Evolutionary conservation across 176 grass and related monocot genomes (phyloP), one percentile per base, ranked within the genome.

Genomic region (Saccharum officinarum): DNA sequence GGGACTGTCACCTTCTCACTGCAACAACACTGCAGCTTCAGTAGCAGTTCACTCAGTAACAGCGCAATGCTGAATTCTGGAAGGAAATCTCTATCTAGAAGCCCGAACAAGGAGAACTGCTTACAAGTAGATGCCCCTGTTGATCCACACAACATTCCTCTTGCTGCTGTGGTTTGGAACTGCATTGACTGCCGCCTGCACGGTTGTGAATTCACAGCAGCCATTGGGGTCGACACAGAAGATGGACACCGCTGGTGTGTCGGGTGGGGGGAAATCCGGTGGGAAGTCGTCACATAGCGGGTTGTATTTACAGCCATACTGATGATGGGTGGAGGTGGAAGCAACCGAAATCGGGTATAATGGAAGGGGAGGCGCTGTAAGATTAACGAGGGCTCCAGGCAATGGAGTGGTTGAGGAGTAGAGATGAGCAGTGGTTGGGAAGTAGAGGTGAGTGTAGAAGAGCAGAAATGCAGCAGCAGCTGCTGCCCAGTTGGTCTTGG

Each of bases 111-210:
- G 18, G 46, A 64, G 66, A 52, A 16, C 36, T 44, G 34, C 88
- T 93, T 94, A 95, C 95, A 90, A 89, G 42, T 95, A 98, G 23
- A 92, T 76, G 41, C 96, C 96, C n/a, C 78, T 85, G 82, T 95
- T 98, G 86, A 98, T 94, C 96, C 93, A 95, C 50, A 98, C 41
- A 28, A 98, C 85, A 45, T 49, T 95, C 81, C 93, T 95, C 65
- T 85, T 92, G 8, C 17, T 45, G 80, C 86, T 92, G 78, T 76
- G 60, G 42, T 37, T 75, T 40, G 71, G 83, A 71, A 94, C 82
- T 15, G 89, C 87, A 39, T 95, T 45, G 2, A 95, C 80, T 2
- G 91, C 96, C 0, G 83, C 88, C 46, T 95, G 91, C 79, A 98
- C 88, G 0, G 91, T 91, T 8, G 86, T 94, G 89, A 95, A 98